These are phyloP conservation scores for Chenopodium quinoa DNA, from an alignment of 148 eudicot genomes.

Conservation along the genomic window DNA sequence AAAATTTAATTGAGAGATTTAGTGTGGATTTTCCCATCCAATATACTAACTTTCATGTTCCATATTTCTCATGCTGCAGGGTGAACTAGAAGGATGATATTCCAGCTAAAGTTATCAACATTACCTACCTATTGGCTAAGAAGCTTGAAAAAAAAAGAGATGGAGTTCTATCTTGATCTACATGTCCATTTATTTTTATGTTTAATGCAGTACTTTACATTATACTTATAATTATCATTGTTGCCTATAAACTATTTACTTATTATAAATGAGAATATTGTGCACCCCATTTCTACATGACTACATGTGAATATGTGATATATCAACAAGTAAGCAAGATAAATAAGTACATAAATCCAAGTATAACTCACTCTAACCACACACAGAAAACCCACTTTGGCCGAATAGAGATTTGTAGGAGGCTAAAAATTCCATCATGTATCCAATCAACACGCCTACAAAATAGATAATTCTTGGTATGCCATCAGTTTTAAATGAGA, in stretches of 20 bases:
- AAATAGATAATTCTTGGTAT: neutral
- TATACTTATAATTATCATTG: neutral
- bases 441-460: neutral
- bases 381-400: neutral
- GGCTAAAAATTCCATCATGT: neutral
- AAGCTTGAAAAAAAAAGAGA: constrained; percentile 7
- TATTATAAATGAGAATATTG: neutral
- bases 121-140: neutral
- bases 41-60: neutral
- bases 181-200: neutral
- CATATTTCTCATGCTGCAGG: constrained; percentile 19
- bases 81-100: constrained; percentile 14
- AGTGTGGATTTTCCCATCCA: neutral
- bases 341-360: neutral
- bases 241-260: neutral
- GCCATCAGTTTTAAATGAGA: neutral
- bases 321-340: neutral
- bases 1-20: neutral
- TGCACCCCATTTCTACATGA: neutral
- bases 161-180: neutral
- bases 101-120: neutral
- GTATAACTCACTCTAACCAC: neutral
- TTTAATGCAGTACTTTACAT: neutral
- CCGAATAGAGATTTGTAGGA: neutral
- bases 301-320: too few species aligned